Base-by-base conservation (phyloP, 2,329 filamentous ascomycete genomes). In the Ophiostoma perfectum region DNA sequence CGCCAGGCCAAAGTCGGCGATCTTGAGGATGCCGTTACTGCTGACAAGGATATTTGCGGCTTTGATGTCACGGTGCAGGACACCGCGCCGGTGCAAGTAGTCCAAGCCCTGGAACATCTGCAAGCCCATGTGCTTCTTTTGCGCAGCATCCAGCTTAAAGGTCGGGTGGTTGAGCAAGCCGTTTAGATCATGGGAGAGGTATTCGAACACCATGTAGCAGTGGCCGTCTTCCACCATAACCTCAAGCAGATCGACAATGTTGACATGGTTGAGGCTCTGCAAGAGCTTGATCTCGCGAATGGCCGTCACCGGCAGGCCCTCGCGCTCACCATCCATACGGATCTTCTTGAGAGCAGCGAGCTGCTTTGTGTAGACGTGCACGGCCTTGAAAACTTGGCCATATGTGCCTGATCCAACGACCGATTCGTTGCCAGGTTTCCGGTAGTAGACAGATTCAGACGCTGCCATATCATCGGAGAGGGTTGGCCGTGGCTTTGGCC, bases 161-260 rank as follows among this genome's bases (percentile, higher is more conserved):
- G 90, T 90, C 0, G 95, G 95, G 75, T 99, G 95, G 74, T 98
- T 98, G 70, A 99, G 86, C 44, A 99, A 82, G 14, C 95, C 95
- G 2, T 95, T 99, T 70, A 99, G 82, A 77, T 99, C 95, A 77
- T 99, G 95, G 1, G 95, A 94, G 44, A 98, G 84, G 76, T 99
- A 99, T 77, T 99, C 95, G 72, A 99, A 99, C 3, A 99, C 95
- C 95, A 99, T 99, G 79, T 96, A 99, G 78, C 95, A 99, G 78
- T 98, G 93, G 73, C 98, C 98, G 76, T 90, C 91, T 79, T 99
- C 95, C 2, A 99, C 95, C 95, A 99, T 99, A 72, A 96, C 92
- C 79, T 97, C 93, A 72, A 91, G 87, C 18, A 97, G 81, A 55
- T 88, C 88, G 69, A 97, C 92, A 66, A 97, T 88, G 74, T 96